Evolutionary conservation across 306 rosid species (phyloP), one percentile per base, ranked within the genome.

Genomic region (Acmispon strigosus): DNA sequence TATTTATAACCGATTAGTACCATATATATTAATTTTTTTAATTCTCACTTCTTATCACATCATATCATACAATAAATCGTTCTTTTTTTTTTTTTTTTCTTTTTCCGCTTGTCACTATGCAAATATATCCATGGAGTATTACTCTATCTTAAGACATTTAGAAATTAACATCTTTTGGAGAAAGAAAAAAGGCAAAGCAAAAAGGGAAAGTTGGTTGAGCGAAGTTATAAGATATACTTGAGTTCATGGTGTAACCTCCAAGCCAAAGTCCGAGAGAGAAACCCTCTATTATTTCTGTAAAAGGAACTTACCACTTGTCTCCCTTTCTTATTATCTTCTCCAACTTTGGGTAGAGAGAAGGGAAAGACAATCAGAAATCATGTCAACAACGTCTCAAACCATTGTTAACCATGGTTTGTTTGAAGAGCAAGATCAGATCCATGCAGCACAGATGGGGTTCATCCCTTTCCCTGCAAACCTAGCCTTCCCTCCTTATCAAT

Each of bases 381-480:
- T 80, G 88, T 76, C 85, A 48, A 64, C 78, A 19, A 60, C 36
- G 56, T 83, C 89, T 37, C 84, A 82, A 62, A 54, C 82, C 67
- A 44, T 86, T 62, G 52, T 82, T 39, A 84, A 80, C 78, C 83
- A 82, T 10, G 73, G 80, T 10, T 71, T 86, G 80, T 89, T 81
- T 76, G 88, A 89, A 64, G 90, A 81, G 34, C 77, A 84, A 52
- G 84, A 80, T 77, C 70, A 74, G 80, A 64, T 76, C 61, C 66
- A 32, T 32, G 8, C 80, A 58, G 41, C 81, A 17, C 85, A 81
- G 71, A 78, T 83, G 88, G 87, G 86, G n/a, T 83, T 86, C 74
- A 75, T 81, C 82, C 75, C 86, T 75, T 87, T 84, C 66, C 86
- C 91, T 58, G 22, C 83, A 71, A 82, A 86, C 71, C 19, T 84